Evolutionary conservation across 345 rosid genomes (phyloP).

Genomic region (Zanthoxylum bungeanum): DNA sequence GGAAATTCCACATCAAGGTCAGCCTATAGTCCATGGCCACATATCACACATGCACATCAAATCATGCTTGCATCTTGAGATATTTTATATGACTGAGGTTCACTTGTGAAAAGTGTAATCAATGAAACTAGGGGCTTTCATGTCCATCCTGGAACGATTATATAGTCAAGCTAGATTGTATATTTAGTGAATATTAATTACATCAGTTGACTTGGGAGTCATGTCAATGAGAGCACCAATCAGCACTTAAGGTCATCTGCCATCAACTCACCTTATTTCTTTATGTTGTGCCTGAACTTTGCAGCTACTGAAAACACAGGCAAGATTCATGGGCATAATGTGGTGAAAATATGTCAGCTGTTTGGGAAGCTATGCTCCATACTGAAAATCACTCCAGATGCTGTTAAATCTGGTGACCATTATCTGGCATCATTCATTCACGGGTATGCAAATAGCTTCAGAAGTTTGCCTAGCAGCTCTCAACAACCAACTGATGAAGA

Average conservation of each 20-base stretch:
- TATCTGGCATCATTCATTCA: conserved; percentile 30
- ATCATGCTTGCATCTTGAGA: not conserved
- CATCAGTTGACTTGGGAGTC: not conserved
- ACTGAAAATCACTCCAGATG: conserved; percentile 36
- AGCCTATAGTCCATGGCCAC: conserved; percentile 14
- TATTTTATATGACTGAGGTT: not conserved
- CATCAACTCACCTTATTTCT: conserved; percentile 10
- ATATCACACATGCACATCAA: not conserved
- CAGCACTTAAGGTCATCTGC: not conserved
- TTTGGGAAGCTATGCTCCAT: conserved; percentile 66
- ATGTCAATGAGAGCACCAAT: not conserved
- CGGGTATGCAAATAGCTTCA: conserved; percentile 32
- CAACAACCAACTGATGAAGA: conserved; percentile 37
- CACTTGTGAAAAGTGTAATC: not conserved
- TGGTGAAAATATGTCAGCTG: conserved; percentile 58
- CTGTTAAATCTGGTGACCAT: conserved; percentile 25
- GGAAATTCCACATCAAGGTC: conserved; percentile 67
- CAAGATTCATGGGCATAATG: conserved; percentile 60
- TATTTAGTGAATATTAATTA: not conserved
- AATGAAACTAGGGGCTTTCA: not conserved
- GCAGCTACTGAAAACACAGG: conserved; percentile 38
- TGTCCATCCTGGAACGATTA: not conserved
- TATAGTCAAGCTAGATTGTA: not conserved
- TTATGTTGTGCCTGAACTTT: conserved; percentile 9
- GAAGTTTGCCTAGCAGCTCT: conserved; percentile 20